These are phyloP conservation scores for Leishmania guyanensis DNA, from an alignment of 208 protist genomes.

Conservation along the genomic window DNA sequence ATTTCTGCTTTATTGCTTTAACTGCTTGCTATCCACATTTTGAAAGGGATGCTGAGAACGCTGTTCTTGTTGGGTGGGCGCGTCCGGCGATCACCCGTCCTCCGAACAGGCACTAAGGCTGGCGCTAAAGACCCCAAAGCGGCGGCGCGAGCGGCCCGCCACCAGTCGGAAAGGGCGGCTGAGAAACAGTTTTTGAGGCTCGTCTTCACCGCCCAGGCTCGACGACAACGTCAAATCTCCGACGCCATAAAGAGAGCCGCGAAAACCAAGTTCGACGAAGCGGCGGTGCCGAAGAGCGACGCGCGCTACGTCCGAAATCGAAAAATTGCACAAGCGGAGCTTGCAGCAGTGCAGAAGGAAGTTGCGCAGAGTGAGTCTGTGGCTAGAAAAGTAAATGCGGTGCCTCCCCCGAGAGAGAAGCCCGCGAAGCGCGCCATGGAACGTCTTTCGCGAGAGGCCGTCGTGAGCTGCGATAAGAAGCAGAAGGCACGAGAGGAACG, in stretches of 20 bases:
- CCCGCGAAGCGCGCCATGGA: not conserved
- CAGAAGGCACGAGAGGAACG: constrained; percentile 16
- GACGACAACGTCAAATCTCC: constrained; percentile 9
- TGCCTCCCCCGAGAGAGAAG: not conserved
- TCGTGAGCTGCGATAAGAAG: not conserved
- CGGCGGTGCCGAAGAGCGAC: not conserved
- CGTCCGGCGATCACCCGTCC: not conserved
- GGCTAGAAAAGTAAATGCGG: not conserved
- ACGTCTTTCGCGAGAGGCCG: constrained; percentile 8
- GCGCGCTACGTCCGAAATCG: constrained; percentile 22
- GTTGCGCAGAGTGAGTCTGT: not conserved
- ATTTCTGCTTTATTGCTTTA: not conserved
- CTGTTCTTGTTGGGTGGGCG: constrained; percentile 7
- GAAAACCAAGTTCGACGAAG: not conserved
- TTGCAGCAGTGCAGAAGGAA: constrained; percentile 13
- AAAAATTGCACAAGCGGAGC: constrained; percentile 14
- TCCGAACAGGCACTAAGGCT: not conserved
- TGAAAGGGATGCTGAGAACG: not conserved
- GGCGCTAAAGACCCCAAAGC: not conserved
- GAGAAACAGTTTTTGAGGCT: constrained; percentile 15
- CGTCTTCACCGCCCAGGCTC: constrained; percentile 1
- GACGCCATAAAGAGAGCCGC: not conserved
- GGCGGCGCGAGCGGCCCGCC: not conserved
- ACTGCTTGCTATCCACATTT: not conserved
- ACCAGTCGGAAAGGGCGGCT: not conserved